phyloP scores from a whole-genome alignment of 495 filamentous ascomycete genomes.

The Penicillium antarcticum region DNA sequence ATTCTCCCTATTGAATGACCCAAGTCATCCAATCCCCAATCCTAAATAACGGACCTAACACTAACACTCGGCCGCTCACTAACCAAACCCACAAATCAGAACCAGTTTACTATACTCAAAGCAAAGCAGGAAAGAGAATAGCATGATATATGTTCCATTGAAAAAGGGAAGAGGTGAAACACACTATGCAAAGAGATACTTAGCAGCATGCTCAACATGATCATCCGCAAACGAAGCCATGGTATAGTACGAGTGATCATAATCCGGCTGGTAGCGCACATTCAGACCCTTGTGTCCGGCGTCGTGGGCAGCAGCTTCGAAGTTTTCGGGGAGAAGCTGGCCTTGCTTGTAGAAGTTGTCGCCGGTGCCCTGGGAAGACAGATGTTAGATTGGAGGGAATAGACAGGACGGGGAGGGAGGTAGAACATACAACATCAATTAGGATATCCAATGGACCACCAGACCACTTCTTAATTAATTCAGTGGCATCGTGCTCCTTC shows the following conservation, averaged over 20 bases:
- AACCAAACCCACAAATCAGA: constrained; percentile 19
- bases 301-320: constrained; percentile 73
- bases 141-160: not conserved
- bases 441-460: constrained; percentile 64
- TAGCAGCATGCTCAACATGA: constrained; percentile 87
- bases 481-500: constrained; percentile 89
- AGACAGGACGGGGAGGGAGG: not conserved
- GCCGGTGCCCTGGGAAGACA: constrained; percentile 61
- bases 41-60: constrained; percentile 13
- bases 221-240: constrained; percentile 86
- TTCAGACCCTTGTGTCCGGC: constrained; percentile 62
- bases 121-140: not conserved
- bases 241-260: constrained; percentile 96
- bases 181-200: constrained; percentile 65
- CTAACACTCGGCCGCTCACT: constrained; percentile 7
- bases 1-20: too few species aligned
- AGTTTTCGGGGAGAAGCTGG: constrained; percentile 92
- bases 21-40: too few species aligned
- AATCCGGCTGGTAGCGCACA: constrained; percentile 83
- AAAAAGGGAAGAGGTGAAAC: constrained; percentile 23
- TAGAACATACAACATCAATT: constrained; percentile 69
- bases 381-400: not conserved
- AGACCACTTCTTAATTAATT: constrained; percentile 74
- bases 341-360: constrained; percentile 95
- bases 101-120: constrained; percentile 4